Conservation (phyloP, 2,329 filamentous ascomycete species). For the Trichoderma pleuroti region DNA sequence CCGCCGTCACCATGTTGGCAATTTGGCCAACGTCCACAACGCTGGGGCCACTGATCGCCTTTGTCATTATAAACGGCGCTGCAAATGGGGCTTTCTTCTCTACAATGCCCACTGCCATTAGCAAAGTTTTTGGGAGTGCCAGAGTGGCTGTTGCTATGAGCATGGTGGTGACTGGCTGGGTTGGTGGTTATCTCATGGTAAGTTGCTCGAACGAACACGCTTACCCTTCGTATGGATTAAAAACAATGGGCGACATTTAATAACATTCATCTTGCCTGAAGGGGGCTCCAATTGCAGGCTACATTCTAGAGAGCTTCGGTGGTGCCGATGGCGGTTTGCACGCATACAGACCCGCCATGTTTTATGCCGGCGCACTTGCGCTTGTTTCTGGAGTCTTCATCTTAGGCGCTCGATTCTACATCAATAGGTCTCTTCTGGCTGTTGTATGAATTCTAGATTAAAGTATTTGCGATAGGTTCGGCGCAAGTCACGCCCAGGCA, state of each 20-base stretch:
- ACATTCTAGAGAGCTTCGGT: conserved; percentile 51
- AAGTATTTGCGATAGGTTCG: background rate
- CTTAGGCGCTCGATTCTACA: conserved; percentile 39
- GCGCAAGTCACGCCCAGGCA: background rate
- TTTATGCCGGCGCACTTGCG: conserved; percentile 54
- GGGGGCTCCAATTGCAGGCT: conserved; percentile 57
- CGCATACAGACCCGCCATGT: conserved; percentile 56
- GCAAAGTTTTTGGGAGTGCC: conserved; percentile 52
- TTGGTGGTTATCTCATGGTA: conserved; percentile 55
- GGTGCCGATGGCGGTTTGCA: conserved; percentile 44
- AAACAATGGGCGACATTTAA: background rate
- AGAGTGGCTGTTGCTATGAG: conserved; percentile 54
- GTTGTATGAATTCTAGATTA: background rate
- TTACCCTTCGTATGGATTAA: background rate
- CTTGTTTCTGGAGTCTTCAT: conserved; percentile 42
- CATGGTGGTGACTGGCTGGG: conserved; percentile 59
- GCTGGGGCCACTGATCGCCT: conserved; percentile 49
- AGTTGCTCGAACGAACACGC: conserved; percentile 19
- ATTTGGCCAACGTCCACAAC: conserved; percentile 57
- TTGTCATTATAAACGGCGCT: conserved; percentile 55
- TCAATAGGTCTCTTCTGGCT: conserved; percentile 35
- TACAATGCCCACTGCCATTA: conserved; percentile 57
- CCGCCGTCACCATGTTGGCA: conserved; percentile 52
- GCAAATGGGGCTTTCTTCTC: conserved; percentile 60
- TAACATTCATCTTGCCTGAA: conserved; percentile 19